These are phyloP conservation scores for Zygosaccharomyces pseudobailii DNA, from an alignment of 1,139 yeast species.

Conservation along the genomic window DNA sequence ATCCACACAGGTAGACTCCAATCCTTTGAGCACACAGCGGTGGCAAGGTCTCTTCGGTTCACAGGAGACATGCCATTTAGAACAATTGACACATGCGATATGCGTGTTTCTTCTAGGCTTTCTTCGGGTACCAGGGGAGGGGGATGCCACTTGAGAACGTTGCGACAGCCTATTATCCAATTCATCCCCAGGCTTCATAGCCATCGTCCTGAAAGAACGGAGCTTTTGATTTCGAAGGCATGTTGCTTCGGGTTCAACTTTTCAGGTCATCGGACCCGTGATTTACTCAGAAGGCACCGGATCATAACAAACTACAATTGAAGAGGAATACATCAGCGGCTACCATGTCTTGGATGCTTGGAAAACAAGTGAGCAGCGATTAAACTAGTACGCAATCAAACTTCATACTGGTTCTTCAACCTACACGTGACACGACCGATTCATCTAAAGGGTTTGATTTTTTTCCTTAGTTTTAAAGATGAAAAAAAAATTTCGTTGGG, in stretches of 20 bases:
- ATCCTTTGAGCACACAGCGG: constrained; percentile 67
- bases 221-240: background rate
- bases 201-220: background rate
- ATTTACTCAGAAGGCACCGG: background rate
- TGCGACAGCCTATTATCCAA: background rate
- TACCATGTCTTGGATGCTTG: too few relatives aligned
- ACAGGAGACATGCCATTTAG: constrained; percentile 83
- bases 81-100: constrained; percentile 84
- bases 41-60: constrained; percentile 78
- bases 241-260: background rate
- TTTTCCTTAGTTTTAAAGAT: background rate
- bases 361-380: too few relatives aligned
- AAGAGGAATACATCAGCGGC: too few relatives aligned
- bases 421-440: background rate
- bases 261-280: constrained; percentile 1
- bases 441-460: background rate
- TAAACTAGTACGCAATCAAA: too few relatives aligned
- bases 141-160: background rate
- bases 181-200: background rate
- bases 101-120: constrained; percentile 47
- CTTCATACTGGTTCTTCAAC: too few relatives aligned
- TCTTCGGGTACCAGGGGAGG: background rate
- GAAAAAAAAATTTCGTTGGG: background rate
- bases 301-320: too few relatives aligned
- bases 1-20: constrained; percentile 73